phyloP scores from a whole-genome alignment of 495 filamentous ascomycete genomes.

The Acidiella bohemica region DNA sequence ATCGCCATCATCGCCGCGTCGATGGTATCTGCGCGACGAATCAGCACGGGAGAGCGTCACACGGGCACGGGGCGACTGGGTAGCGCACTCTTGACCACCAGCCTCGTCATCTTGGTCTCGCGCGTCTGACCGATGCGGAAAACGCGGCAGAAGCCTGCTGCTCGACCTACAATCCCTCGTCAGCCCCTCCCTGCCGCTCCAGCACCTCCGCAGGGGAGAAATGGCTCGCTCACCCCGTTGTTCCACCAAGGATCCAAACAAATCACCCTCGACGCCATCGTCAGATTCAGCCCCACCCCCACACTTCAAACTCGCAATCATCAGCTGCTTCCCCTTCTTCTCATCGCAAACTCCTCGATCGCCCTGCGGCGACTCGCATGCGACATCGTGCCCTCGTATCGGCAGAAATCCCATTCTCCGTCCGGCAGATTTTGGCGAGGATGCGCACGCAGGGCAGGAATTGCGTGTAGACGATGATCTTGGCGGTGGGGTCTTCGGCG shows the following conservation, averaged over 20 bases:
- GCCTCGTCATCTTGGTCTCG: constrained; percentile 39
- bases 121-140: constrained; percentile 48
- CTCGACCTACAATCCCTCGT: too few species aligned
- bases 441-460: constrained; percentile 20
- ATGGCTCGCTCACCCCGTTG: too few species aligned
- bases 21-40: not conserved
- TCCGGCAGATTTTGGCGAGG: constrained; percentile 22
- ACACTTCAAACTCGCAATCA: constrained; percentile 27
- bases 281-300: constrained; percentile 32
- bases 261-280: constrained; percentile 33
- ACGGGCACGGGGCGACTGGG: constrained; percentile 28
- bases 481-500: constrained; percentile 21
- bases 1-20: constrained; percentile 38
- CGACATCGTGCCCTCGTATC: constrained; percentile 26
- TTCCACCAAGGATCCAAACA: constrained; percentile 30
- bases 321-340: constrained; percentile 18
- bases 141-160: constrained; percentile 47
- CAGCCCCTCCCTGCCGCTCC: too few species aligned
- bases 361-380: constrained; percentile 19
- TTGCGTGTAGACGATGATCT: constrained; percentile 33
- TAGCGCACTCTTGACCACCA: constrained; percentile 37
- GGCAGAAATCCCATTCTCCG: constrained; percentile 18
- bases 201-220: too few species aligned
- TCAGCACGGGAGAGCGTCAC: not conserved
- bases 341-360: constrained; percentile 22